Evolutionary conservation across 1,284 basidiomycete species (phyloP).

Genomic region (Xanthoconium separans): DNA sequence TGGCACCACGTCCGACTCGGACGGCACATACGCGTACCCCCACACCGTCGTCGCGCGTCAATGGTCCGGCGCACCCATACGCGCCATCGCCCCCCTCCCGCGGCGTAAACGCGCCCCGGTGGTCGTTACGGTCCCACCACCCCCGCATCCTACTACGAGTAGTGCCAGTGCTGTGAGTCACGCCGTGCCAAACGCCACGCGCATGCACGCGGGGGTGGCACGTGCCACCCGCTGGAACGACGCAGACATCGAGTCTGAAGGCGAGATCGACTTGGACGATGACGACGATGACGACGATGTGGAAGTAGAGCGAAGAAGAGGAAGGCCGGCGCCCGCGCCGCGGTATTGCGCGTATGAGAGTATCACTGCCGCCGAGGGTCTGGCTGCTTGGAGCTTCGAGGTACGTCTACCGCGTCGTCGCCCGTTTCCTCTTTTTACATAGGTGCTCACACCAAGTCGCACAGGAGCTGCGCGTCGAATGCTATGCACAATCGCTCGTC

Average conservation of each 20-base stretch:
- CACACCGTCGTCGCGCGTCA: background rate
- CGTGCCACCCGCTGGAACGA: background rate
- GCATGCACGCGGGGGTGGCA: too few relatives aligned
- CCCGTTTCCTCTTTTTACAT: too few relatives aligned
- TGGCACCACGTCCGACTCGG: background rate
- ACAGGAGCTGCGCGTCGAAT: conserved; percentile 30
- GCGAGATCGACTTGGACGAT: background rate
- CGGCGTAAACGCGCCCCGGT: conserved; percentile 6
- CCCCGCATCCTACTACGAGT: too few relatives aligned
- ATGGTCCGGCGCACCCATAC: conserved; percentile 28
- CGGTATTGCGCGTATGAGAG: conserved; percentile 26
- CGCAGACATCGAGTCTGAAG: background rate
- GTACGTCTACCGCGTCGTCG: conserved; percentile 10
- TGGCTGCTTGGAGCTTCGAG: conserved; percentile 30
- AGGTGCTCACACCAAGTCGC: too few relatives aligned
- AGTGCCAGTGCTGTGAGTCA: too few relatives aligned
- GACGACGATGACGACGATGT: background rate
- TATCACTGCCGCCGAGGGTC: conserved; percentile 28
- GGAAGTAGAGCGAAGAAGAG: background rate
- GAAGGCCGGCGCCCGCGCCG: background rate
- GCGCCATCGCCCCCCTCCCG: conserved; percentile 23
- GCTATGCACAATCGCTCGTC: conserved; percentile 30
- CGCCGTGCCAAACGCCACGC: too few relatives aligned
- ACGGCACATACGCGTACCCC: background rate
- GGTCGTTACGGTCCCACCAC: too few relatives aligned